Percentiles rank a stretch among this genome's conserved stretches.
These are phyloP conservation scores for Trichomonascus vanleenenianus DNA, from an alignment of 805 yeast genomes.

Conservation along the genomic window DNA sequence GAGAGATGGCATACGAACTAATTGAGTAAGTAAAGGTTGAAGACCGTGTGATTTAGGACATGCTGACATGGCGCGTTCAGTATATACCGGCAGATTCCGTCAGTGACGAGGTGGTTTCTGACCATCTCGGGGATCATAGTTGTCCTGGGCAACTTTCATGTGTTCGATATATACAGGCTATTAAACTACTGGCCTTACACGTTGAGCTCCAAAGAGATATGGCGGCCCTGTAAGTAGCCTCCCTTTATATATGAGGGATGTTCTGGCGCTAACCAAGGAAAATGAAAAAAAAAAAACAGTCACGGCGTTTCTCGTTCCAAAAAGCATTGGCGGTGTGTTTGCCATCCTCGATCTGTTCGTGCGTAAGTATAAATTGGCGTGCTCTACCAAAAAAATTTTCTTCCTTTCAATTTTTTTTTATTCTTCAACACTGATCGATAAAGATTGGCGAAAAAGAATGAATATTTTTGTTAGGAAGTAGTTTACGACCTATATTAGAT, in stretches of 20 bases:
- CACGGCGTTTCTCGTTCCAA: conserved; percentile 15
- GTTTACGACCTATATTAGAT: neutral
- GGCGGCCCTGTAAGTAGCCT: conserved; percentile 19
- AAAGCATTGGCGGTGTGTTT: too few species aligned
- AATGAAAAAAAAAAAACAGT: conserved; percentile 8
- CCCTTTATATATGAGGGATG: neutral
- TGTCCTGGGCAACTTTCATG: conserved; percentile 3
- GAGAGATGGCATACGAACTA: conserved; percentile 4
- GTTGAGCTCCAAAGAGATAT: conserved; percentile 11
- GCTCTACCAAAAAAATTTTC: too few species aligned
- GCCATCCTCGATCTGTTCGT: too few species aligned
- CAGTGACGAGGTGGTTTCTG: conserved; percentile 11
- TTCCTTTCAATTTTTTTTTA: neutral
- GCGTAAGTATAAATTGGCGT: too few species aligned
- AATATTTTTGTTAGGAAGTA: conserved; percentile 1
- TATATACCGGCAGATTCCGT: conserved; percentile 14
- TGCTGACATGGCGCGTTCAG: conserved; percentile 5
- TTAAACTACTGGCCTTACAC: conserved; percentile 14
- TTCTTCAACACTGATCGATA: neutral
- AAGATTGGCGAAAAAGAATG: too few species aligned
- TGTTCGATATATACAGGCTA: conserved; percentile 1
- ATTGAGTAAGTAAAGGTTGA: neutral
- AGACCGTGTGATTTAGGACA: neutral
- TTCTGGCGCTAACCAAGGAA: neutral
- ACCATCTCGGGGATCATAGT: conserved; percentile 8